phyloP scores from a whole-genome alignment of 2,329 filamentous ascomycete genomes.

The Calonectria pteridis region DNA sequence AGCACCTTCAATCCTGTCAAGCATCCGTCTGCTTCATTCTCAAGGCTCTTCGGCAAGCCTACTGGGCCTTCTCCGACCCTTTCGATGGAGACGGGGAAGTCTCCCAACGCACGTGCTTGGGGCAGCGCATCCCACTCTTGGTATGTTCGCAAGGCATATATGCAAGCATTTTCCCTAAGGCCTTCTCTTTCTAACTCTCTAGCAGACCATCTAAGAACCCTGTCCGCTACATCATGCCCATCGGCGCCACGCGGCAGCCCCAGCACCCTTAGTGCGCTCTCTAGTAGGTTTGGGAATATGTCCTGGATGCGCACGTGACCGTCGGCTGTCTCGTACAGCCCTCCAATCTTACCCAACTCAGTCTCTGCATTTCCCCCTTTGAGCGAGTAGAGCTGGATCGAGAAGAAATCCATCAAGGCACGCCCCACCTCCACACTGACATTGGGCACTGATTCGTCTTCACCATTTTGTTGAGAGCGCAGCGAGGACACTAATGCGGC shows the following conservation, averaged over 20 bases:
- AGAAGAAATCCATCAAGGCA: conserved; percentile 65
- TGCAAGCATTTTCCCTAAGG: conserved; percentile 46
- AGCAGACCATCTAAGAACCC: conserved; percentile 58
- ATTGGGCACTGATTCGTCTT: conserved; percentile 40
- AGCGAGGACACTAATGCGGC: conserved; percentile 60
- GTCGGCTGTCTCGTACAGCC: conserved; percentile 63
- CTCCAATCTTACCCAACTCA: conserved; percentile 60
- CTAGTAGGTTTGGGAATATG: conserved; percentile 62
- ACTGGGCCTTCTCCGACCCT: conserved; percentile 43
- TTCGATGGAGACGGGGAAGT: conserved; percentile 60
- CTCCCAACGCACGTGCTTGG: conserved; percentile 57
- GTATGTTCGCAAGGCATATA: conserved; percentile 63
- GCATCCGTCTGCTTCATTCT: conserved; percentile 34
- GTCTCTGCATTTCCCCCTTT: conserved; percentile 41
- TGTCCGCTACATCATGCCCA: conserved; percentile 46
- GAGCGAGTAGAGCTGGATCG: conserved; percentile 62
- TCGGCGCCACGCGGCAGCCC: conserved; percentile 44
- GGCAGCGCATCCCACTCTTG: conserved; percentile 64
- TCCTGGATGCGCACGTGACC: conserved; percentile 69
- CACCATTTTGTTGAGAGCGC: conserved; percentile 42
- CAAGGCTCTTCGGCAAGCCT: background rate
- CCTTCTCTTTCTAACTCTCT: conserved; percentile 61
- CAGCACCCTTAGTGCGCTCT: conserved; percentile 58
- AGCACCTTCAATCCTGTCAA: conserved; percentile 75
- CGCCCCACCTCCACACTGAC: conserved; percentile 60